A percentile compares a stretch with the other conserved stretches of the same genome.
Conservation (phyloP, 345 rosid genomes). For the Firmiana major region DNA sequence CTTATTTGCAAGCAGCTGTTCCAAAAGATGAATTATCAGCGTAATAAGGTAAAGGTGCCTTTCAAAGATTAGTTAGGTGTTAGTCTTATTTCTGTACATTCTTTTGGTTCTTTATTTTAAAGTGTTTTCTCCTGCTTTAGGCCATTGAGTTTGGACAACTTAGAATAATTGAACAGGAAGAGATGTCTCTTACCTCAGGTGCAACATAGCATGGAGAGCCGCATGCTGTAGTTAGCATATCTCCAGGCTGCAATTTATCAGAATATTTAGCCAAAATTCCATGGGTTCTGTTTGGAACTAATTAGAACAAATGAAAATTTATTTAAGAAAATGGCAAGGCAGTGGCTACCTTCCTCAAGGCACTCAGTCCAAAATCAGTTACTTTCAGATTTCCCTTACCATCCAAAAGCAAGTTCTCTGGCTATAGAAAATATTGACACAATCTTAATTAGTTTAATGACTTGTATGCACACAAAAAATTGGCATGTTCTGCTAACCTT, state of each 20-base stretch:
- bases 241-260: conserved; percentile 55
- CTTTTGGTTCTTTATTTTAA: background rate
- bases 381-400: conserved; percentile 73
- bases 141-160: background rate
- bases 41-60: background rate
- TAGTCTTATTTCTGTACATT: background rate
- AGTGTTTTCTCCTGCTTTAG: background rate
- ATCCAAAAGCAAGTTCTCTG: conserved; percentile 80
- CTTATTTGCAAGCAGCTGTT: conserved; percentile 67
- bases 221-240: conserved; percentile 79
- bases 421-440: conserved; percentile 33
- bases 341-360: conserved; percentile 52
- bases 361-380: conserved; percentile 84
- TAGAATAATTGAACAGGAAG: background rate
- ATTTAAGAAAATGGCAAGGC: background rate
- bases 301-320: background rate
- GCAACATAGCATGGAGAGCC: conserved; percentile 94
- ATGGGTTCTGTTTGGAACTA: background rate
- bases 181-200: conserved; percentile 61
- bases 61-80: background rate
- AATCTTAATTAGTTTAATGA: conserved; percentile 1
- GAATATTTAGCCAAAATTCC: conserved; percentile 8
- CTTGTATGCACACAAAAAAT: background rate
- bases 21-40: conserved; percentile 21
- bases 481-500: conserved; percentile 40